phyloP scores from a whole-genome alignment of 2,329 filamentous ascomycete genomes.

The Aspergillus ustus region DNA sequence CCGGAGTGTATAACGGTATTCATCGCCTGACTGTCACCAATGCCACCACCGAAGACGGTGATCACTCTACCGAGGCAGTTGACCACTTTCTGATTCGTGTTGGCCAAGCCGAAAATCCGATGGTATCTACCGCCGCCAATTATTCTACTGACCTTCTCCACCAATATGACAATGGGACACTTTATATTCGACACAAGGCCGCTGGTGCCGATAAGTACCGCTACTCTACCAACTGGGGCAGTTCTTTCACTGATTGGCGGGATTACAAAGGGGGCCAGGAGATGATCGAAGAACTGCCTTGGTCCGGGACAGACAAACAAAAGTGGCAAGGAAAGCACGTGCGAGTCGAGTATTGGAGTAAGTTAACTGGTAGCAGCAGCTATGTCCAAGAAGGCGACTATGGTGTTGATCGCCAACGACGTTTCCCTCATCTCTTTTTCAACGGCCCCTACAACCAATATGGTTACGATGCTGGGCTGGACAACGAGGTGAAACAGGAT shows the following conservation, averaged over 20 bases:
- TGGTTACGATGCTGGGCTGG: constrained; percentile 65
- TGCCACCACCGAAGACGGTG: constrained; percentile 49
- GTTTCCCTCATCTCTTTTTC: constrained; percentile 66
- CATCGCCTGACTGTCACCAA: constrained; percentile 64
- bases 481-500: constrained; percentile 57
- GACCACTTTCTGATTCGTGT: constrained; percentile 67
- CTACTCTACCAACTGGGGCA: constrained; percentile 66
- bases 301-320: constrained; percentile 64
- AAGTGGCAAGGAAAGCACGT: constrained; percentile 66
- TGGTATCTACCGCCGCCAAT: constrained; percentile 64
- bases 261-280: constrained; percentile 59
- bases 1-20: constrained; percentile 64
- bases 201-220: constrained; percentile 66
- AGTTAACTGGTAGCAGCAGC: constrained; percentile 61
- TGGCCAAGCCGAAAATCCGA: constrained; percentile 62
- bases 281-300: constrained; percentile 54
- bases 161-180: constrained; percentile 46
- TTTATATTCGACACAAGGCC: constrained; percentile 62
- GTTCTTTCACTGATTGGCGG: constrained; percentile 63
- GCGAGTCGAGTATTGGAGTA: constrained; percentile 67
- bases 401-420: constrained; percentile 48
- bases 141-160: constrained; percentile 61
- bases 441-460: constrained; percentile 68
- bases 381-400: constrained; percentile 66
- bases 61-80: constrained; percentile 54